Base-by-base conservation (phyloP, 345 rosid genomes). In the Camelina neglecta region DNA sequence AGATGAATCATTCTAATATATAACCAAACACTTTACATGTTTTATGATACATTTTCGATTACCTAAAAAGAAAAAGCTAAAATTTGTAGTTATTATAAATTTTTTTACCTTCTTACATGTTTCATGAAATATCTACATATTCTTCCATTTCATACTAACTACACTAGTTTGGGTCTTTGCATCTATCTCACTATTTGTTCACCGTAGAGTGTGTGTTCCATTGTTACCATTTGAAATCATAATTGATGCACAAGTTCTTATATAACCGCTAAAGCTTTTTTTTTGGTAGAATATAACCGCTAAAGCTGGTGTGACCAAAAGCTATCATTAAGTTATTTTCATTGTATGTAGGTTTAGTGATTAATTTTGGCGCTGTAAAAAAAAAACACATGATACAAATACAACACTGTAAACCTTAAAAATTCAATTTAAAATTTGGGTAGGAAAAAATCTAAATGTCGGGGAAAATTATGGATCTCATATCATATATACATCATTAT, bases 401-500 rank as follows among this genome's bases (percentile, higher is more conserved):
- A 29, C 65, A 45, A 35, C 29, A 47, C 9, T 36, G 7, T 24
- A 48, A 18, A 38, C 7, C 12, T 45, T 65, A 47, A 23, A 7
- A 36, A 47, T 12, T 67, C 18, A 16, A 58, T 47, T 35, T 24
- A 7, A 23, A 60, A 26, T 2, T 11, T 58, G 45, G 12, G 11
- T 3, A 41, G 9, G 12, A 51, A 67, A 67, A 73, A 18, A 41
- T 50, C 38, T 41, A 31, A 11, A 66, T 23, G 60, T 74, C 53
- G 78, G 66, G 15, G 18, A 59, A 67, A 20, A n/a, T 3, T 49
- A 60, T 59, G 67, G 73, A 60, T 75, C 74, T 60, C 64, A 76
- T 15, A 61, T 60, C 68, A 60, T 44, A 61, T 55, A 35, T 29
- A 76, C 42, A 69, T 69, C 69, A 69, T 69, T 69, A 75, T 69